Evolutionary conservation across 345 rosid species (phyloP), one percentile per base, ranked within the genome.

Genomic region (Cardamine resedifolia): DNA sequence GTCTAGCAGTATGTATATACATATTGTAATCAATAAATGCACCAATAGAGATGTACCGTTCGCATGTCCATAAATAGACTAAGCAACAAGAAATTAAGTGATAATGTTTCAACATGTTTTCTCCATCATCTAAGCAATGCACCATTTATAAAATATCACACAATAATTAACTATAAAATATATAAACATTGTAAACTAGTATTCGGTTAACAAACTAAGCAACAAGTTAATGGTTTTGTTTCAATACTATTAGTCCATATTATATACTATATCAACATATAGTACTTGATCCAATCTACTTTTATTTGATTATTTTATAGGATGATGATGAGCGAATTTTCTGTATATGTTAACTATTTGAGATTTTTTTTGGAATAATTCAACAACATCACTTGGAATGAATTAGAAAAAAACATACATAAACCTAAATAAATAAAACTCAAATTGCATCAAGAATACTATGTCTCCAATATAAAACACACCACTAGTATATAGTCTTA

Each of bases 391-490:
- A 34, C 31, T 47, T 65, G 18, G 43, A 58, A 15, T 67, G 10
- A 58, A 14, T 58, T 20, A 0, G 0, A 1, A 16, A 24, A 36
- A 49, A 36, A 49, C 24, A 57, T 34, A 38, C 6, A 36, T 57
- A 8, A 24, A 57, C 59, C 52, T 74, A 65, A 39, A 58, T 30
- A 38, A 58, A 47, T 48, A 58, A 36, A 66, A 39, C 68, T 74
- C 73, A 67, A 50, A 27, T 28, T 74, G 65, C 53, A 48, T 65
- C 66, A 64, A 58, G 66, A 58, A 74, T 58, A 74, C 53, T 74
- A 58, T 66, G 28, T 58, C 47, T 66, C 10, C 43, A 52, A 20
- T 58, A 47, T 47, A 34, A 58, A 66, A 57, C 36, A 74, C 58
- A 34, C 28, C 36, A 45, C 56, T 59, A 53, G n/a, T 51, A 33